A percentile compares a stretch with the other conserved stretches of the same genome.
These are phyloP conservation scores for Truncatella angustata DNA, from an alignment of 2,329 filamentous ascomycete genomes.

Conservation along the genomic window DNA sequence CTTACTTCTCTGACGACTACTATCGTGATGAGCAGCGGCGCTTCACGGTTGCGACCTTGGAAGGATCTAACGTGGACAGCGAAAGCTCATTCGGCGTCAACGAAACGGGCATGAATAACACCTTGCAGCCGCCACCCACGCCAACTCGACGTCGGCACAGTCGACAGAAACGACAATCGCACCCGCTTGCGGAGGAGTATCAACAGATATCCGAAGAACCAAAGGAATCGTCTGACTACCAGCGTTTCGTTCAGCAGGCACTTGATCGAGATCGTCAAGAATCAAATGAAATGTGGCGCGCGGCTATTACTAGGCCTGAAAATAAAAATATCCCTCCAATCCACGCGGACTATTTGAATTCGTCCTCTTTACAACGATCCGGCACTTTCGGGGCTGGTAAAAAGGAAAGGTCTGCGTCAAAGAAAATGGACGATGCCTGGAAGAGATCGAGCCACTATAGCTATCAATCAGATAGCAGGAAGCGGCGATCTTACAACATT, in stretches of 20 bases:
- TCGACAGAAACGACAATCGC: slow-evolving; percentile 8
- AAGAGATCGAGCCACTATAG: slow-evolving; percentile 11
- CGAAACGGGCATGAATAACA: neutral
- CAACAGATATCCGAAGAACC: slow-evolving; percentile 1
- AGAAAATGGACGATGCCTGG: neutral
- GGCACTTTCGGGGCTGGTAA: neutral
- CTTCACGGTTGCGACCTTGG: neutral
- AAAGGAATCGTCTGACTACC: slow-evolving; percentile 7
- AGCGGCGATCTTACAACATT: neutral
- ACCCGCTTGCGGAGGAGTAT: slow-evolving; percentile 1
- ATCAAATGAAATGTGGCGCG: slow-evolving; percentile 5
- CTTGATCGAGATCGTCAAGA: slow-evolving; percentile 8
- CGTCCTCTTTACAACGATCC: neutral
- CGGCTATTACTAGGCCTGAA: neutral
- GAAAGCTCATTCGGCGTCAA: slow-evolving; percentile 1
- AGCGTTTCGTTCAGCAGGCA: slow-evolving; percentile 9
- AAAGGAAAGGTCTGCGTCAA: neutral
- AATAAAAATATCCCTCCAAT: neutral
- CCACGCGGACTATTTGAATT: neutral
- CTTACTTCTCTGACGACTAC: neutral
- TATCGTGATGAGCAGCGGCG: neutral
- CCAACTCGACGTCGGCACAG: neutral
- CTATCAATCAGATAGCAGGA: slow-evolving; percentile 5
- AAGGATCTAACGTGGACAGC: slow-evolving; percentile 1
- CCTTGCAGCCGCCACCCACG: neutral